Base-by-base conservation (phyloP, 352 stramenopile species). In the Pythium phragmiticola region DNA sequence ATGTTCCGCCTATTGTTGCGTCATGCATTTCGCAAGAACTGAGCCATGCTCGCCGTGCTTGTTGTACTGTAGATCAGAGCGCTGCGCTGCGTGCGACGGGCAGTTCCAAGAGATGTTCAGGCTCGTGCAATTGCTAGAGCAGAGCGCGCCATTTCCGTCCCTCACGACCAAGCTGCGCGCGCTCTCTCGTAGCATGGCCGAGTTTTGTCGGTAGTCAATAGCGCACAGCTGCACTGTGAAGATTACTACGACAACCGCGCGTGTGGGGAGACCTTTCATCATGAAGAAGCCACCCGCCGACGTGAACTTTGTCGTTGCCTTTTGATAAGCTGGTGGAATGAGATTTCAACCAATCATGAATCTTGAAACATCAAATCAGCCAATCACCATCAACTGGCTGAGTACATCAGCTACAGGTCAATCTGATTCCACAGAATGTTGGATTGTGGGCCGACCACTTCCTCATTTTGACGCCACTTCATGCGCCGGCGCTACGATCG, bases 41-140 rank as follows among this genome's bases (percentile, higher is more conserved):
- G 30, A 47, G 1, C 2, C 9, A 19, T 66, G 4, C 9, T 6
- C 34, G 1, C 7, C 7, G 34, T 3, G 34, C 7, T 13, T 9
- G 34, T 39, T 13, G 46, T 43, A 6, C 11, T 48, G 6, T 41
- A 88, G 82, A 56, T 65, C 65, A 14, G 73, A 89, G 66, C 76
- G 81, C 4, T 94, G 82, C 63, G 73, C 75, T 11, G 66, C 69
- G 30, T 94, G 85, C 54, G 78, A 91, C 52, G 54, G 58, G 9
- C 83, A 76, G 30, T 94, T 94, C 60, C 72, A 88, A 39, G 78
- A 90, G 28, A 87, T 94, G 61, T 69, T 87, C 13, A 70, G 70
- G 21, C 70, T 76, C 12, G 58, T 88, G 37, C 68, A 80, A 23
- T 46, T 64, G 1, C 56, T 88, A 12, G 64, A 75, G 13, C 50